Evolutionary conservation across 2,329 filamentous ascomycete species (phyloP).

Genomic region (Cladophialophora bantiana): DNA sequence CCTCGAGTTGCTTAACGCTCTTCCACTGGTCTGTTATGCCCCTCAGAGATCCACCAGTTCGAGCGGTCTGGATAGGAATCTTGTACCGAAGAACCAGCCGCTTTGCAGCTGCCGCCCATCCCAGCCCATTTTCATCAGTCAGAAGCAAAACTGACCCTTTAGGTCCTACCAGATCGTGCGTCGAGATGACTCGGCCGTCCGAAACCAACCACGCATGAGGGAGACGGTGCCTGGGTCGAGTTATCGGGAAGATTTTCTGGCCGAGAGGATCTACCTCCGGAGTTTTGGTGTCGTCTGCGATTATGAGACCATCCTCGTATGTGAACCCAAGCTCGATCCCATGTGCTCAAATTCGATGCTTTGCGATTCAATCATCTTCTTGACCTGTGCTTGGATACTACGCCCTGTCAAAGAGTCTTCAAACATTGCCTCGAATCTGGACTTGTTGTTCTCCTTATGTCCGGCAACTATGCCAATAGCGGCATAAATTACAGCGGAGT

Average conservation of each 20-base stretch:
- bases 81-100: not conserved
- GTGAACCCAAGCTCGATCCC: not conserved
- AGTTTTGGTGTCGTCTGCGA: not conserved
- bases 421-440: not conserved
- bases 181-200: not conserved
- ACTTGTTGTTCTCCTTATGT: not conserved
- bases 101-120: constrained; percentile 1
- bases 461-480: constrained; percentile 3
- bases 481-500: not conserved
- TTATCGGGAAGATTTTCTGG: not conserved
- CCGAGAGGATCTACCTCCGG: not conserved
- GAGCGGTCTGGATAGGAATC: constrained; percentile 1
- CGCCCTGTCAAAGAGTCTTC: not conserved
- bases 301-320: not conserved
- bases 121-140: not conserved
- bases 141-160: not conserved
- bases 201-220: not conserved
- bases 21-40: constrained; percentile 34
- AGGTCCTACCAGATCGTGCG: not conserved
- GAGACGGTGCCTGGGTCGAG: not conserved
- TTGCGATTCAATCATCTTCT: not conserved
- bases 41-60: not conserved
- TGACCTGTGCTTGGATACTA: not conserved
- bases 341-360: not conserved
- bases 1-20: constrained; percentile 26